A percentile compares a stretch with the other conserved stretches of the same genome.
These are phyloP conservation scores for Chrysochromulina parva DNA, from an alignment of 78 protist genomes.

Conservation along the genomic window DNA sequence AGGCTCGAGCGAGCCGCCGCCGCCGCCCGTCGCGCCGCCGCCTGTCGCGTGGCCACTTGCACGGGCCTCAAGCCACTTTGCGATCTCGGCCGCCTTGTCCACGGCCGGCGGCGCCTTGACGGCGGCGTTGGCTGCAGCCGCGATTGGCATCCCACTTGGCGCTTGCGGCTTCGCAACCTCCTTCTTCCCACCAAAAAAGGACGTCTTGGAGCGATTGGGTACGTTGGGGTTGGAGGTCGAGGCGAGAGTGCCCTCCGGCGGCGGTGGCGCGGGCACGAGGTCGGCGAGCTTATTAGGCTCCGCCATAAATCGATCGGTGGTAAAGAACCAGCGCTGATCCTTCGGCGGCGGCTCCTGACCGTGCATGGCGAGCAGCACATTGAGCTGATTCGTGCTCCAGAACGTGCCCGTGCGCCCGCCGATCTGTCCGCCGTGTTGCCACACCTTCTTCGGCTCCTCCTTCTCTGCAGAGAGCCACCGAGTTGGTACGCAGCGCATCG, in stretches of 20 bases:
- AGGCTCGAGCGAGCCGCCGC: too few species aligned
- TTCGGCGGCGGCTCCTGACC: background rate
- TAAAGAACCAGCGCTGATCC: background rate
- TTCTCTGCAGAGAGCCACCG: background rate
- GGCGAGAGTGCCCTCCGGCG: background rate
- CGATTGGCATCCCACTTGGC: too few species aligned
- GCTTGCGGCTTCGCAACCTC: too few species aligned
- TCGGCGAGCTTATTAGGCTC: background rate
- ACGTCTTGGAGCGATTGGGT: too few species aligned
- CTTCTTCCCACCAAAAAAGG: too few species aligned
- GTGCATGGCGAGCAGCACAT: background rate
- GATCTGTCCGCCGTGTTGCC: background rate
- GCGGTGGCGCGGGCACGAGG: background rate
- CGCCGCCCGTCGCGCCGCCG: too few species aligned
- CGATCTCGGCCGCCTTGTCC: too few species aligned
- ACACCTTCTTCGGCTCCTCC: background rate
- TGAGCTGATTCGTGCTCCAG: background rate
- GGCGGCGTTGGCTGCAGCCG: too few species aligned
- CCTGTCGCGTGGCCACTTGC: too few species aligned
- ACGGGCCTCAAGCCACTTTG: too few species aligned
- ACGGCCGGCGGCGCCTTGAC: too few species aligned
- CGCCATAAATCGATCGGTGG: background rate
- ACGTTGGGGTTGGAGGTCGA: background rate
- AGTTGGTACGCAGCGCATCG: conserved; percentile 37
- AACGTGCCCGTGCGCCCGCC: background rate